Evolutionary conservation across 441 rosid genomes (phyloP), one percentile per base, ranked within the genome.

Genomic region (Rhodomyrtus psidioides): DNA sequence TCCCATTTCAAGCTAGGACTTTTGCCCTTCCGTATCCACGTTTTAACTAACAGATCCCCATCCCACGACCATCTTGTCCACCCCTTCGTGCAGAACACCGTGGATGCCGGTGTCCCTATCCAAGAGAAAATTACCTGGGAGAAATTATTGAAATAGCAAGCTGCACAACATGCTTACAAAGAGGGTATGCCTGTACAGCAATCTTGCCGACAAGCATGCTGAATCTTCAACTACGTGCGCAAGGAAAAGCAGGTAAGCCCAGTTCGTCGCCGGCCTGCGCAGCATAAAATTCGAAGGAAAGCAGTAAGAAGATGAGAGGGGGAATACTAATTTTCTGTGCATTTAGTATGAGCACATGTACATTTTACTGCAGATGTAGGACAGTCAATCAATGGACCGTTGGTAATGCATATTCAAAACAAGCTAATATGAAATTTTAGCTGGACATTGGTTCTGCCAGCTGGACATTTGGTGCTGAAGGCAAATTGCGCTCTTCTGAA

Each of bases 241-340:
- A 93, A 59, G 99, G 98, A 8, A 95, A 98, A 51, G 99, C 91
- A 15, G 99, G 99, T 74, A 96, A 91, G 62, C 98, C 99, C 46
- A 94, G 89, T 88, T 95, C 97, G 58, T 97, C 98, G 85, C 92
- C 97, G 44, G 92, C 95, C 99, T 97, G 96, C 53, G 51, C 55
- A 90, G 39, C 85, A 89, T 49, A 87, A 83, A 85, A 70, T 70
- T 70, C 79, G 12, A 70, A 39, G n/a, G 79, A 21, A 82, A 82
- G 46, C 6, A 30, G 59, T 82, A 19, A 30, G 60, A 23, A 54
- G 46, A 56, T 34, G 59, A 82, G 84, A 55, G 27, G 46, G 59
- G 46, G 62, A 9, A 28, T 17, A 30, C 79, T 21, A 39, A 39
- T 10, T 39, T 39, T 21, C 49, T 10, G 49, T 21, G 23, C n/a